A percentile compares a stretch with the other conserved stretches of the same genome.
Evolutionary conservation across 192 early-diverging fungal species (phyloP).

Genomic region (Backusella morwellensis): DNA sequence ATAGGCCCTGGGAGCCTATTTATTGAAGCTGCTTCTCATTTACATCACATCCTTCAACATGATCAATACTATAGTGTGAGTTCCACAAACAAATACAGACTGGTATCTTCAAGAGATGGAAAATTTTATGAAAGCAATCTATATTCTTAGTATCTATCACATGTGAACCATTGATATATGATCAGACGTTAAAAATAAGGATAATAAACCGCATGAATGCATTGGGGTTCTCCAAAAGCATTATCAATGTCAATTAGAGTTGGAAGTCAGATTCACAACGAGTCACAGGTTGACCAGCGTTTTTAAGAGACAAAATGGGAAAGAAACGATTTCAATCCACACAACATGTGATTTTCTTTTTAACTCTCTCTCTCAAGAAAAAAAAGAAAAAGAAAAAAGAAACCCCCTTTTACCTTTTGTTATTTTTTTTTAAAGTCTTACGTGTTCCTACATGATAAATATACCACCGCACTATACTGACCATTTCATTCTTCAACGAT

Average conservation of each 20-base stretch:
- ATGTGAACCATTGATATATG: not conserved
- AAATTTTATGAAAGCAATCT: not conserved
- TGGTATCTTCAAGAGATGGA: not conserved
- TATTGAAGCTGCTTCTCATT: not conserved
- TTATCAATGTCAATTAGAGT: not conserved
- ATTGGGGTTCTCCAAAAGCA: not conserved
- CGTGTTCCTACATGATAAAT: constrained; percentile 11
- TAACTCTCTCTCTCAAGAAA: not conserved
- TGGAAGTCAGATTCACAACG: not conserved
- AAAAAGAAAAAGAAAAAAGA: not conserved
- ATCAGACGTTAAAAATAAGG: not conserved
- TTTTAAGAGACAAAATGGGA: not conserved
- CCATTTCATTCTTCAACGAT: constrained; percentile 18
- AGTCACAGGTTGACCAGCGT: not conserved
- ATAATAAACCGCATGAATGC: not conserved
- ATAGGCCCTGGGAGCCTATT: not conserved
- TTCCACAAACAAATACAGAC: not conserved
- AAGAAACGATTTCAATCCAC: not conserved
- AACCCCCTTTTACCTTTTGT: constrained; percentile 1
- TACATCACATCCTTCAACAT: not conserved
- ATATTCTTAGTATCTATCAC: not conserved
- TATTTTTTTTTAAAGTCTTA: not conserved
- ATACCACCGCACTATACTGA: constrained; percentile 19
- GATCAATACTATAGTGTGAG: not conserved
- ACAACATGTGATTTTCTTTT: constrained; percentile 11